These are phyloP conservation scores for Malus fusca DNA, from an alignment of 306 rosid genomes.

Conservation along the genomic window DNA sequence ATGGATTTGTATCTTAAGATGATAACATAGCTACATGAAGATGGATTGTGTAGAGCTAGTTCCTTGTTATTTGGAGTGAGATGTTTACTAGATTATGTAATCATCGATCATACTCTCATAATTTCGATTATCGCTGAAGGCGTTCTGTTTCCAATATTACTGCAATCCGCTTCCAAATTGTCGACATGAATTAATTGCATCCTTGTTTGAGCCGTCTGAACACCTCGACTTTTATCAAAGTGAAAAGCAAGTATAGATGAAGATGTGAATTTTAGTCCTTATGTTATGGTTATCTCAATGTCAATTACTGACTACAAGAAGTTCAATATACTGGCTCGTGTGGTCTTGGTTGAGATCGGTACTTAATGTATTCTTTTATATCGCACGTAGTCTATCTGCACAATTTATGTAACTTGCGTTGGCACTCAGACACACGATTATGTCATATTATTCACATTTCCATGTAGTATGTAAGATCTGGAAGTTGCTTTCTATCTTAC, in stretches of 20 bases:
- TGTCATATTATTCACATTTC: background rate
- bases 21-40: background rate
- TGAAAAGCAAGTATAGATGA: background rate
- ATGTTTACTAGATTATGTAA: background rate
- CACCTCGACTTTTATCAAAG: background rate
- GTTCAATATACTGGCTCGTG: background rate
- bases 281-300: background rate
- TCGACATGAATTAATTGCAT: background rate
- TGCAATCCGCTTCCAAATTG: background rate
- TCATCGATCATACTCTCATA: background rate
- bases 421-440: background rate
- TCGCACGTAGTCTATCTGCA: background rate
- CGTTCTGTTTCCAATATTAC: background rate
- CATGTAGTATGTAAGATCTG: background rate
- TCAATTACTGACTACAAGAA: background rate
- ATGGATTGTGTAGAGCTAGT: background rate
- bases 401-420: background rate
- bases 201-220: background rate
- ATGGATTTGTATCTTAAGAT: background rate
- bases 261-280: background rate
- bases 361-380: background rate
- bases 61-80: background rate
- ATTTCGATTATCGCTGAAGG: background rate
- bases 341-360: background rate
- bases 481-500: background rate